A percentile compares a stretch with the other conserved stretches of the same genome.
These are phyloP conservation scores for Neurospora sp. DNA, from an alignment of 2,329 filamentous ascomycete species.

Conservation along the genomic window DNA sequence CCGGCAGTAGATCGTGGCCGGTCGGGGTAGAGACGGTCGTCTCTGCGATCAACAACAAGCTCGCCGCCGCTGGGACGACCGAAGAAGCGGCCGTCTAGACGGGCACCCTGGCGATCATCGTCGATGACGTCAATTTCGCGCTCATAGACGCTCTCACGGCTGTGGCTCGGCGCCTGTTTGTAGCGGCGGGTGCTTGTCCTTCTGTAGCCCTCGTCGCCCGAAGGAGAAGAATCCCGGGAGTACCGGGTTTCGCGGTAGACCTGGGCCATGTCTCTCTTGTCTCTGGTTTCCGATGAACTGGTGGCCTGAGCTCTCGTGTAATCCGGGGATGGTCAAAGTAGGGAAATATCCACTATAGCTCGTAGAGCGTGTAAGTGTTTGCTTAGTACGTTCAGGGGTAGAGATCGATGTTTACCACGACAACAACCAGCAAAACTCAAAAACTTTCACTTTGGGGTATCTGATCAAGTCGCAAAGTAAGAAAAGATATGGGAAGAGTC, in stretches of 20 bases:
- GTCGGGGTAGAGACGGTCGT: conserved; percentile 33
- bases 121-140: conserved; percentile 30
- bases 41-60: conserved; percentile 33
- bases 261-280: conserved; percentile 18
- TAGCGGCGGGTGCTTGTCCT: conserved; percentile 42
- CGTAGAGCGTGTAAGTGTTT: background rate
- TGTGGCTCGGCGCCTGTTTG: conserved; percentile 35
- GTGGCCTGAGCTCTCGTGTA: conserved; percentile 6
- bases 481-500: background rate
- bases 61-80: conserved; percentile 30
- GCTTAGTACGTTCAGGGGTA: background rate
- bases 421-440: background rate
- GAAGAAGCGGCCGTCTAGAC: conserved; percentile 23
- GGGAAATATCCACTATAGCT: background rate
- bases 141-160: conserved; percentile 26
- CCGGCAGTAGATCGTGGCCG: conserved; percentile 43
- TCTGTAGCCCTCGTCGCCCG: conserved; percentile 35
- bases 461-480: background rate
- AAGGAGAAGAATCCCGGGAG: conserved; percentile 23
- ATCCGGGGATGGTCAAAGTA: conserved; percentile 1
- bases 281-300: background rate
- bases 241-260: conserved; percentile 27
- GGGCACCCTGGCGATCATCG: conserved; percentile 34
- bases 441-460: background rate
- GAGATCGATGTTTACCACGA: background rate